phyloP scores from a whole-genome alignment of 192 early-diverging fungal species.

The Backusella circina region DNA sequence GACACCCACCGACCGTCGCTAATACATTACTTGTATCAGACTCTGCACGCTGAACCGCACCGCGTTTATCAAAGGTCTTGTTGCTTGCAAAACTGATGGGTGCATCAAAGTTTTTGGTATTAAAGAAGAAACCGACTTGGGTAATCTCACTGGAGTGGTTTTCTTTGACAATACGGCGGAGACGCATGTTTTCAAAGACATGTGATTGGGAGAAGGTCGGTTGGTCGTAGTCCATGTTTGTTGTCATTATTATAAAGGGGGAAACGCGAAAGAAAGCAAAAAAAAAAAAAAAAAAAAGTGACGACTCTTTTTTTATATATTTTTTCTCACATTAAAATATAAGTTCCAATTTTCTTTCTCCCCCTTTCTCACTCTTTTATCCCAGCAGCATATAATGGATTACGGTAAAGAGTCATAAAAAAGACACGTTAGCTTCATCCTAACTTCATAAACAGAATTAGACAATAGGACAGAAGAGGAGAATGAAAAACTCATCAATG shows the following conservation, averaged over 20 bases:
- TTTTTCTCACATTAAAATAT: background rate
- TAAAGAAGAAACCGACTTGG: constrained; percentile 73
- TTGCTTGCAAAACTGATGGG: constrained; percentile 49
- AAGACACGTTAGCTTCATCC: background rate
- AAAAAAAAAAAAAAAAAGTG: background rate
- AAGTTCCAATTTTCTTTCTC: background rate
- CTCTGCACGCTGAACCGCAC: constrained; percentile 58
- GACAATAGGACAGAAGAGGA: constrained; percentile 16
- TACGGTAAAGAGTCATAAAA: background rate
- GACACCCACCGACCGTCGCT: constrained; percentile 64
- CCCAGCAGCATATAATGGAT: background rate
- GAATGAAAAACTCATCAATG: constrained; percentile 86
- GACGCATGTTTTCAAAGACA: constrained; percentile 70
- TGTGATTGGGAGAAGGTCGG: background rate
- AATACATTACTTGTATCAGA: constrained; percentile 72
- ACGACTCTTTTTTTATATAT: background rate
- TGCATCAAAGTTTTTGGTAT: constrained; percentile 51
- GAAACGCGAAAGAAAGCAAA: background rate
- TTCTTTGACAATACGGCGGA: constrained; percentile 86
- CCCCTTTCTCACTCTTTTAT: background rate
- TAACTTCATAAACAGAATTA: background rate
- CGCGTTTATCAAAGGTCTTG: constrained; percentile 70
- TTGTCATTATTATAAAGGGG: background rate
- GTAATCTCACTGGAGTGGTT: constrained; percentile 79
- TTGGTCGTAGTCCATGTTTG: background rate